Evolutionary conservation across 1,284 basidiomycete species (phyloP).

Genomic region (Trametes hirsuta): DNA sequence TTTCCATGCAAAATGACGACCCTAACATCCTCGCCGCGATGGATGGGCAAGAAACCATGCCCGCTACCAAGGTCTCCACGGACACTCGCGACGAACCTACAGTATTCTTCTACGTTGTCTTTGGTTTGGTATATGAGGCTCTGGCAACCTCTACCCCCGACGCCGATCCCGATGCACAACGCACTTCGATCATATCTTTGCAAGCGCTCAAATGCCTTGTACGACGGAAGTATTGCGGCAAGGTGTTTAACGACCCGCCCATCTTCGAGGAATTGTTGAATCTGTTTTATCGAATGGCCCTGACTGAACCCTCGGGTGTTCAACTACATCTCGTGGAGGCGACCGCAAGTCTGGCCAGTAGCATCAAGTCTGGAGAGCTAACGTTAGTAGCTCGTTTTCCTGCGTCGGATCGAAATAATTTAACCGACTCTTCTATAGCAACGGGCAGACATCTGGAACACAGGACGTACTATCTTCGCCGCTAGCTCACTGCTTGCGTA

Average conservation of each 20-base stretch:
- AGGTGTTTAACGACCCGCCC: conserved; percentile 76
- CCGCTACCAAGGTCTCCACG: conserved; percentile 28
- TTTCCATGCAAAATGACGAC: conserved; percentile 76
- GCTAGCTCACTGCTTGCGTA: conserved; percentile 76
- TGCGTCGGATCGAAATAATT: neutral
- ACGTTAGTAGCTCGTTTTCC: conserved; percentile 4
- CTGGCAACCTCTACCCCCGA: conserved; percentile 69
- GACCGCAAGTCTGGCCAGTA: conserved; percentile 65
- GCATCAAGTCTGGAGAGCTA: conserved; percentile 39
- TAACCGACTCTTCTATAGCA: conserved; percentile 16
- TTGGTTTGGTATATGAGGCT: conserved; percentile 92
- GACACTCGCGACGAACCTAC: conserved; percentile 71
- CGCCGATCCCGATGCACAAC: conserved; percentile 42
- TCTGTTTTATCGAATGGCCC: conserved; percentile 86
- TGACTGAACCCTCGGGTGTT: conserved; percentile 80
- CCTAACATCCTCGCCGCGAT: conserved; percentile 77
- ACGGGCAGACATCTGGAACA: conserved; percentile 45
- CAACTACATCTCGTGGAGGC: conserved; percentile 81
- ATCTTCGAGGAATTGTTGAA: conserved; percentile 92
- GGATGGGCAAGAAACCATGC: conserved; percentile 65
- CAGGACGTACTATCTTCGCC: conserved; percentile 43
- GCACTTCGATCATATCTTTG: conserved; percentile 68
- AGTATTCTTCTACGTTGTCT: conserved; percentile 86
- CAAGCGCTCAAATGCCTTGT: conserved; percentile 82
- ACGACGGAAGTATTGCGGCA: conserved; percentile 79